These are phyloP conservation scores for Pseudocercospora eumusae DNA, from an alignment of 2,329 filamentous ascomycete genomes.

Conservation along the genomic window DNA sequence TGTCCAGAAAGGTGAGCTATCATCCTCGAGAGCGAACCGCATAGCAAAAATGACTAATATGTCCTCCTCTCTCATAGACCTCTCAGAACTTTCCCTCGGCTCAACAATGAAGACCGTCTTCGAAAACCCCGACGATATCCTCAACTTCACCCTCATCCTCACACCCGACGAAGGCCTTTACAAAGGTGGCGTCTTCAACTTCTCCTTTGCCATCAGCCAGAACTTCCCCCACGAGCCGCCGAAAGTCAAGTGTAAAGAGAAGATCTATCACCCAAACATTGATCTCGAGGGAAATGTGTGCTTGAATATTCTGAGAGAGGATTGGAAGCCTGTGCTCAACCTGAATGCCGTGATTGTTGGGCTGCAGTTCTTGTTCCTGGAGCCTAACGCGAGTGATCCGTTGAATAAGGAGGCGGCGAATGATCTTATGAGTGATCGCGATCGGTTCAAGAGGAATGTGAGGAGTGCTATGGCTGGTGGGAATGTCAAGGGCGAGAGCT, in stretches of 20 bases:
- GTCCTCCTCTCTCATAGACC: conserved; percentile 56
- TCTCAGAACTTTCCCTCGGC: conserved; percentile 77
- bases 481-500: conserved; percentile 68
- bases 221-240: conserved; percentile 97
- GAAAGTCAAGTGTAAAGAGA: conserved; percentile 94
- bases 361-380: conserved; percentile 92
- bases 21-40: not conserved
- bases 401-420: conserved; percentile 97
- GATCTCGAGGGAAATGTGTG: conserved; percentile 97
- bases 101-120: conserved; percentile 80
- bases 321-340: conserved; percentile 98
- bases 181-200: conserved; percentile 82
- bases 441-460: conserved; percentile 90
- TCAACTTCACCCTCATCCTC: conserved; percentile 80
- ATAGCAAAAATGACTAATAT: not conserved
- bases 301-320: conserved; percentile 93
- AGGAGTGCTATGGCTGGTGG: conserved; percentile 80
- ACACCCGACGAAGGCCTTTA: conserved; percentile 87
- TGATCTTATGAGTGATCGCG: conserved; percentile 80
- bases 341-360: conserved; percentile 95
- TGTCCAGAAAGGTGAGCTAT: conserved; percentile 80
- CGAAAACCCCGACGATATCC: conserved; percentile 79
- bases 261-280: conserved; percentile 99
- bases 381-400: conserved; percentile 96
- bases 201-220: conserved; percentile 88